phyloP scores from a whole-genome alignment of 2,329 filamentous ascomycete species.

The Calonectria henricotiae region DNA sequence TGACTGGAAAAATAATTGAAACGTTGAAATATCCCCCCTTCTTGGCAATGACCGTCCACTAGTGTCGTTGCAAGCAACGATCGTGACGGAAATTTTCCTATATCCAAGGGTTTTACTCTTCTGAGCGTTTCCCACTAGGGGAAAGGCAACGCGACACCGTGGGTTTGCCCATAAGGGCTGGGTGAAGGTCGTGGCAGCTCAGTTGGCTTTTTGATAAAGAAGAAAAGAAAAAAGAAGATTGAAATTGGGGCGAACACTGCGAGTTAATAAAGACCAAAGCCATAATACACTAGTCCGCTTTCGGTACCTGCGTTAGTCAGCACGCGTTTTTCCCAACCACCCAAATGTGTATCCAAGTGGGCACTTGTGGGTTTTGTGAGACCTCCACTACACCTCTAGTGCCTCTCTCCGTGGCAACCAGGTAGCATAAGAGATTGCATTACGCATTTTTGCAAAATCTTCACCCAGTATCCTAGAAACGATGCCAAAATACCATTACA shows the following conservation, averaged over 20 bases:
- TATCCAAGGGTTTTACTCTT: constrained; percentile 74
- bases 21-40: constrained; percentile 70
- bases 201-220: constrained; percentile 77
- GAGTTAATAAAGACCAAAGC: constrained; percentile 49
- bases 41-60: constrained; percentile 73
- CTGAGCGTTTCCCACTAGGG: constrained; percentile 68
- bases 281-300: constrained; percentile 47
- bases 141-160: constrained; percentile 78
- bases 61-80: constrained; percentile 58
- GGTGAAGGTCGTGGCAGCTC: constrained; percentile 77
- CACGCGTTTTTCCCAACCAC: background rate
- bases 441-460: constrained; percentile 18
- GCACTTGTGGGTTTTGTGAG: constrained; percentile 6
- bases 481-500: constrained; percentile 1
- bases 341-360: background rate
- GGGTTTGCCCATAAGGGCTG: constrained; percentile 55
- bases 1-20: constrained; percentile 34
- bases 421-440: background rate
- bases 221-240: constrained; percentile 61
- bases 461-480: background rate
- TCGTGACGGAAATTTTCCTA: constrained; percentile 74
- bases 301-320: constrained; percentile 41
- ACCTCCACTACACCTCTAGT: background rate
- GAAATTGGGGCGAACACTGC: constrained; percentile 51
- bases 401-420: constrained; percentile 7